A percentile compares a stretch with the other conserved stretches of the same genome.
phyloP scores from a whole-genome alignment of 257 asterid genomes.

The Gardenia jasminoides region DNA sequence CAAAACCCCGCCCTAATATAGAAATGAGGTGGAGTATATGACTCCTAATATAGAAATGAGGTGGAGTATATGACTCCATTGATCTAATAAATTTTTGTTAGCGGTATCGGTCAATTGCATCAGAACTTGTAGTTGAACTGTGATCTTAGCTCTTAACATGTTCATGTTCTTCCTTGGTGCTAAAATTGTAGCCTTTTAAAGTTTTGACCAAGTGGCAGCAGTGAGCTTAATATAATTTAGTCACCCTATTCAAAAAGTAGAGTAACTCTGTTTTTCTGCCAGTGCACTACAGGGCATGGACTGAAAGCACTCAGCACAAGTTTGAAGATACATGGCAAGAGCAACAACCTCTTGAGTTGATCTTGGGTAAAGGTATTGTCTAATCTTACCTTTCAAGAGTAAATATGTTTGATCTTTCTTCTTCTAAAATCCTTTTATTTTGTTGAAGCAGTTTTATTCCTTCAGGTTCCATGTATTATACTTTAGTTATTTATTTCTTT shows the following conservation, averaged over 20 bases:
- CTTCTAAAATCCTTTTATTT: background rate
- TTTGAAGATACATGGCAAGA: constrained; percentile 98
- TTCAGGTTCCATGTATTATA: background rate
- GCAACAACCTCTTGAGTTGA: constrained; percentile 85
- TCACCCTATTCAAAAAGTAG: background rate
- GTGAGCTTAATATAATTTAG: background rate
- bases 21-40: background rate
- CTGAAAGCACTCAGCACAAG: constrained; percentile 82
- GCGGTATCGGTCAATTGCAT: background rate
- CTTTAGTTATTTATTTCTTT: too few relatives aligned
- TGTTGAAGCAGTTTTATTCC: background rate
- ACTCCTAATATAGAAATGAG: background rate
- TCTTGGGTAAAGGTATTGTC: constrained; percentile 82
- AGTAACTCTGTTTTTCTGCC: constrained; percentile 13
- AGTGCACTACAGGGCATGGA: constrained; percentile 97
- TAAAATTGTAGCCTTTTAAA: background rate
- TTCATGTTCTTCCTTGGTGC: background rate
- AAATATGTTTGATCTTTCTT: background rate
- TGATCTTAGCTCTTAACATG: background rate
- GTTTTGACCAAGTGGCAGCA: background rate
- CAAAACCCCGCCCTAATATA: too few relatives aligned
- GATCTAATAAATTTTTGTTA: background rate
- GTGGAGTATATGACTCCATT: background rate
- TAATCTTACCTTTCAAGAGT: constrained; percentile 7
- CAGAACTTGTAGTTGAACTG: background rate